These are phyloP conservation scores for Penicillium sp. DNA, from an alignment of 2,329 filamentous ascomycete species.

Conservation along the genomic window DNA sequence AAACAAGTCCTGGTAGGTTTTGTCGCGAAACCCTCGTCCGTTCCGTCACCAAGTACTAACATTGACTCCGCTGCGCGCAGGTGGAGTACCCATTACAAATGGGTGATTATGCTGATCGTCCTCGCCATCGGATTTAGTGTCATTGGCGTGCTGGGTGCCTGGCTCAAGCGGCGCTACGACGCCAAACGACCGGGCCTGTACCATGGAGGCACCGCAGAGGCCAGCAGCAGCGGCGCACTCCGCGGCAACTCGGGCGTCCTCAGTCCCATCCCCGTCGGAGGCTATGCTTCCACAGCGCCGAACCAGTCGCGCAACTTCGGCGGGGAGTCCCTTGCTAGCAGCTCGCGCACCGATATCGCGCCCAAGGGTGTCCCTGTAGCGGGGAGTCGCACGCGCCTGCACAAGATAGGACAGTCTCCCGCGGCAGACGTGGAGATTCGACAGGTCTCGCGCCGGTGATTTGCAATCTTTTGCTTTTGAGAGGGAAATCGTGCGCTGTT, in stretches of 20 bases:
- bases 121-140: slow-evolving; percentile 64
- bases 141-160: slow-evolving; percentile 63
- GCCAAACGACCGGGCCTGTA: slow-evolving; percentile 49
- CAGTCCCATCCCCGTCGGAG: slow-evolving; percentile 15
- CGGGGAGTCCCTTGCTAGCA: slow-evolving; percentile 25
- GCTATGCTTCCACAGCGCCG: slow-evolving; percentile 14
- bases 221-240: slow-evolving; percentile 23
- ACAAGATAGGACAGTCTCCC: slow-evolving; percentile 16
- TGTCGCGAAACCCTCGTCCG: not conserved
- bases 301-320: slow-evolving; percentile 12
- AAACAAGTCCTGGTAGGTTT: slow-evolving; percentile 26
- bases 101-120: slow-evolving; percentile 76
- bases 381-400: slow-evolving; percentile 20
- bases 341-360: slow-evolving; percentile 27
- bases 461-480: not conserved
- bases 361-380: slow-evolving; percentile 9
- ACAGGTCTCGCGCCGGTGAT: slow-evolving; percentile 20
- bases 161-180: slow-evolving; percentile 69
- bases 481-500: not conserved
- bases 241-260: slow-evolving; percentile 14
- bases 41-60: too few relatives aligned
- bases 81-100: slow-evolving; percentile 62
- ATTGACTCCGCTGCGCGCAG: slow-evolving; percentile 9
- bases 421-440: slow-evolving; percentile 24
- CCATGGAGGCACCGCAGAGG: slow-evolving; percentile 23